A percentile compares a stretch with the other conserved stretches of the same genome.
These are phyloP conservation scores for Hymenoscyphus albidus DNA, from an alignment of 2,329 filamentous ascomycete species.

Conservation along the genomic window DNA sequence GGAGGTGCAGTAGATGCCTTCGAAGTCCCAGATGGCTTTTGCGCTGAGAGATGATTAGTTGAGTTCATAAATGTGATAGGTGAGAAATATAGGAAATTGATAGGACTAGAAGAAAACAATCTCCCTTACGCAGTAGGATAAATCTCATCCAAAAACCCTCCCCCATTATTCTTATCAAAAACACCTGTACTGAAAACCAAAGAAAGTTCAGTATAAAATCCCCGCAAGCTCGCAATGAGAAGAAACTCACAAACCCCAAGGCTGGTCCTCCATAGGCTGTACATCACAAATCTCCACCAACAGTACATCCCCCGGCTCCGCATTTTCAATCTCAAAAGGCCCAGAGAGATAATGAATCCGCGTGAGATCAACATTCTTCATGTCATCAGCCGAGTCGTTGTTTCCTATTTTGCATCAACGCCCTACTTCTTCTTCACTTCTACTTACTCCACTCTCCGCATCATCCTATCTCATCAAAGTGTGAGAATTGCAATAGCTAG, in stretches of 20 bases:
- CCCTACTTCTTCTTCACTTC: background rate
- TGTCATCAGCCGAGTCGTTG: constrained; percentile 84
- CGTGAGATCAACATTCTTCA: constrained; percentile 80
- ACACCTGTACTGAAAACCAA: constrained; percentile 18
- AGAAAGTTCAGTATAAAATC: too few species aligned
- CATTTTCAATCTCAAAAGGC: constrained; percentile 80
- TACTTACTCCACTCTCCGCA: background rate
- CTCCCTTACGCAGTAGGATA: constrained; percentile 71
- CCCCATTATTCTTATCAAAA: constrained; percentile 77
- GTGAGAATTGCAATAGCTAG: background rate
- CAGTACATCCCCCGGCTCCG: constrained; percentile 74
- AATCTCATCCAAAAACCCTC: constrained; percentile 82
- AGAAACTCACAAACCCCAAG: constrained; percentile 87
- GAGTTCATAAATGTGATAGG: background rate
- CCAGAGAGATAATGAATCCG: constrained; percentile 84
- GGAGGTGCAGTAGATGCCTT: constrained; percentile 76
- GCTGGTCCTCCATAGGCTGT: constrained; percentile 78
- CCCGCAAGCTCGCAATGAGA: too few species aligned
- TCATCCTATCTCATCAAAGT: background rate
- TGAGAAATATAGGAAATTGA: background rate
- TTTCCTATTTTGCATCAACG: constrained; percentile 48
- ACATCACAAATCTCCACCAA: constrained; percentile 91
- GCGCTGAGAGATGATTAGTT: constrained; percentile 36
- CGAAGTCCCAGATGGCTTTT: constrained; percentile 74
- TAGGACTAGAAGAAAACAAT: background rate